A percentile compares a stretch with the other conserved stretches of the same genome.
Evolutionary conservation across 106 monocot species (phyloP).

Genomic region (Chionographis japonica): DNA sequence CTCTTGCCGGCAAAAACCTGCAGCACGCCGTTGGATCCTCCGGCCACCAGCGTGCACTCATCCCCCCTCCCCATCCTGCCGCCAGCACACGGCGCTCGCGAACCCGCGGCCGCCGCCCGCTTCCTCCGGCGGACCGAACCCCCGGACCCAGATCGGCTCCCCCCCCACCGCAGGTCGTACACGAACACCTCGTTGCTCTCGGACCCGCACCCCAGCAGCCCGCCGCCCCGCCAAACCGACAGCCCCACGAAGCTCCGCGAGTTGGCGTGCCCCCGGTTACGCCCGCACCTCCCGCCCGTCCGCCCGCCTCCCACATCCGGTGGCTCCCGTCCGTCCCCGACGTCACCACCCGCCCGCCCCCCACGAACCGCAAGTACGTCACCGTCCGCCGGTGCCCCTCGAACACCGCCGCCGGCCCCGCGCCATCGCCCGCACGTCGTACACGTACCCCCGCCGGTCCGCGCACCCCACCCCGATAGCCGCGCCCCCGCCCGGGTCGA

Average conservation of each 20-base stretch:
- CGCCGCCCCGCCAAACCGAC: constrained; percentile 47
- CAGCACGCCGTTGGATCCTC: constrained; percentile 61
- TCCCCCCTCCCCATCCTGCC: constrained; percentile 17
- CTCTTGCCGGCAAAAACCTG: constrained; percentile 38
- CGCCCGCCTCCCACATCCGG: constrained; percentile 44
- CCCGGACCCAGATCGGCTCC: constrained; percentile 71
- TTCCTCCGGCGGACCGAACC: constrained; percentile 6
- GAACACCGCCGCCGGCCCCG: constrained; percentile 30
- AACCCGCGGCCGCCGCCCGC: too few species aligned
- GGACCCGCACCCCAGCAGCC: constrained; percentile 70
- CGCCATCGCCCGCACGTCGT: constrained; percentile 49
- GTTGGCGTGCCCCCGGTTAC: constrained; percentile 62
- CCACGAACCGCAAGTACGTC: constrained; percentile 67
- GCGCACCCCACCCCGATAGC: constrained; percentile 53
- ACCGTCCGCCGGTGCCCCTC: constrained; percentile 56
- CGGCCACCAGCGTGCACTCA: constrained; percentile 49
- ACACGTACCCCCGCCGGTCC: constrained; percentile 57
- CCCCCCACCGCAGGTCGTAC: constrained; percentile 76
- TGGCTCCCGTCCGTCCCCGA: constrained; percentile 72
- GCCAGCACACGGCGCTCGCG: constrained; percentile 44
- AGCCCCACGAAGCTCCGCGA: constrained; percentile 74
- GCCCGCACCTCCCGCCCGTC: constrained; percentile 33
- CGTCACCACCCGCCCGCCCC: constrained; percentile 36
- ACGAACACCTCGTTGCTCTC: constrained; percentile 81
- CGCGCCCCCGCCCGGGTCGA: constrained; percentile 36